These are phyloP conservation scores for Trichoderma sp. DNA, from an alignment of 2,329 filamentous ascomycete species.

Conservation along the genomic window DNA sequence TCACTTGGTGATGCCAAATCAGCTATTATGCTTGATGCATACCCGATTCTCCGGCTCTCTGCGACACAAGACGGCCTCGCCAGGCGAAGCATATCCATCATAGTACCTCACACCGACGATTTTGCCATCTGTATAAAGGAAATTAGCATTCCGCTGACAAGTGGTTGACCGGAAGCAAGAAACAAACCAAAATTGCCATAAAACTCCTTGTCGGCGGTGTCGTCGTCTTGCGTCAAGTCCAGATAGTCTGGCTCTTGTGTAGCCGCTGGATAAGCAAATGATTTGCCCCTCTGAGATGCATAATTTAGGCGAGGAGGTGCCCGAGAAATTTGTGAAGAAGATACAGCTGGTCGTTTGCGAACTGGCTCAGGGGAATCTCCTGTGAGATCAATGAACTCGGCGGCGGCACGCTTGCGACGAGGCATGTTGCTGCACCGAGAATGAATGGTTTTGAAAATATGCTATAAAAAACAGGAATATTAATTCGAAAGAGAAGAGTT, in stretches of 20 bases:
- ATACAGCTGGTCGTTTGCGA: slow-evolving; percentile 29
- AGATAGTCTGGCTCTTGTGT: slow-evolving; percentile 39
- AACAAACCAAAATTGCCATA: slow-evolving; percentile 46
- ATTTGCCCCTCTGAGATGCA: slow-evolving; percentile 19
- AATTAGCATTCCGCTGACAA: not conserved
- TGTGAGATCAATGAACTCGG: slow-evolving; percentile 42
- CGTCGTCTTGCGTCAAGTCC: slow-evolving; percentile 46
- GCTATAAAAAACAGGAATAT: too few relatives aligned
- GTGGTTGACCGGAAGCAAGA: not conserved
- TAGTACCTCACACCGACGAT: slow-evolving; percentile 59
- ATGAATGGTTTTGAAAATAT: not conserved
- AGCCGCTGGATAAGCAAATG: slow-evolving; percentile 3
- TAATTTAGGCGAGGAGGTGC: slow-evolving; percentile 13
- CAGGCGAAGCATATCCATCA: slow-evolving; percentile 56
- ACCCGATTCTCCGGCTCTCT: slow-evolving; percentile 65
- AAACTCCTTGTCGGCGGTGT: slow-evolving; percentile 42
- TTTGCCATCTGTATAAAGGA: slow-evolving; percentile 39
- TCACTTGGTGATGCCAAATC: not conserved
- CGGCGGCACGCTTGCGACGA: slow-evolving; percentile 35
- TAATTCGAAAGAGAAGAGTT: not conserved
- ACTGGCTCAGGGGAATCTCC: slow-evolving; percentile 32
- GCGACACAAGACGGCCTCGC: slow-evolving; percentile 60
- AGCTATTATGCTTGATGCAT: slow-evolving; percentile 17
- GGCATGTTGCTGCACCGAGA: slow-evolving; percentile 15
- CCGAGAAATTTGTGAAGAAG: slow-evolving; percentile 15